Evolutionary conservation across 441 rosid species (phyloP).

Genomic region (Pelargonium citronellum): DNA sequence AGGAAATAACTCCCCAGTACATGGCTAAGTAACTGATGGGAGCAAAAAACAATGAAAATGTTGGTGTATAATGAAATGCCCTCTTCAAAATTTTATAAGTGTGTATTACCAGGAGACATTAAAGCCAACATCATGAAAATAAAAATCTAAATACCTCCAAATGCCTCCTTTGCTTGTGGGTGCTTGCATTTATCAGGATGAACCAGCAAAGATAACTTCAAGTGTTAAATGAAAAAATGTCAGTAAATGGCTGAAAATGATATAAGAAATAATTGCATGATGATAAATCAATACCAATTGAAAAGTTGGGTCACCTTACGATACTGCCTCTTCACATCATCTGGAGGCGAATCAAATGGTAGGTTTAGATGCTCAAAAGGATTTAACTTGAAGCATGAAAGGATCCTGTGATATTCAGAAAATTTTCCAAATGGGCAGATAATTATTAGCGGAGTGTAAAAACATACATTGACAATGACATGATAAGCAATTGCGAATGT

Average conservation of each 20-base stretch:
- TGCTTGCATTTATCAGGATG: constrained; percentile 99
- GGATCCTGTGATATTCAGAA: constrained; percentile 53
- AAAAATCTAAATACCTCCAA: constrained; percentile 51
- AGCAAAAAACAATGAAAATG: background rate
- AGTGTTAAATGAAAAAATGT: constrained; percentile 17
- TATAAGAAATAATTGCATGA: background rate
- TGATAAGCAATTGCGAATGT: background rate
- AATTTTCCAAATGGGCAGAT: constrained; percentile 1
- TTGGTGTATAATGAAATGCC: background rate
- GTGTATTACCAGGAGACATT: no score
- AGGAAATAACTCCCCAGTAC: background rate
- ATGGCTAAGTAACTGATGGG: background rate
- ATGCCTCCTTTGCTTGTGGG: constrained; percentile 94
- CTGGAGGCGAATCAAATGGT: constrained; percentile 61
- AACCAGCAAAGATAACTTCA: constrained; percentile 78
- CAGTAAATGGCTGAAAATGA: constrained; percentile 11
- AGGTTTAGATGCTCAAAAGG: constrained; percentile 85
- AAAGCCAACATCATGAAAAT: background rate
- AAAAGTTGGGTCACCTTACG: constrained; percentile 56
- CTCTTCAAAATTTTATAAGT: background rate
- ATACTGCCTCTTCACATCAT: constrained; percentile 79
- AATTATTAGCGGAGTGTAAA: background rate
- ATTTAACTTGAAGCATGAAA: constrained; percentile 90
- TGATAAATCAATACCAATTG: background rate
- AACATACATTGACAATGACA: background rate